These are phyloP conservation scores for Cladorrhinum sp. DNA, from an alignment of 2,329 filamentous ascomycete genomes.

Conservation along the genomic window DNA sequence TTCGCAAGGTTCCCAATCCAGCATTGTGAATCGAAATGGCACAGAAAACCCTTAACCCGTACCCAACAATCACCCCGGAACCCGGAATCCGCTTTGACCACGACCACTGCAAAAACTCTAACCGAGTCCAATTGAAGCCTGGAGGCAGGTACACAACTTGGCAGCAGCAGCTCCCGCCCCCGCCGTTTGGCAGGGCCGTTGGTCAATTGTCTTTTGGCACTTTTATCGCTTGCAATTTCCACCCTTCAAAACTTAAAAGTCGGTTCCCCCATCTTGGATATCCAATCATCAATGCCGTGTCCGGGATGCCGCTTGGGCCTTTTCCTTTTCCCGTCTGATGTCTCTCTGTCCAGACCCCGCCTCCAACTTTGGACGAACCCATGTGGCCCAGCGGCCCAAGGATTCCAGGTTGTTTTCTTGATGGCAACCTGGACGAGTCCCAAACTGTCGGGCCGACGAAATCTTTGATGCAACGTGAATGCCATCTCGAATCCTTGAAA, in stretches of 20 bases:
- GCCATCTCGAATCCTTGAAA: background rate
- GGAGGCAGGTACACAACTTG: background rate
- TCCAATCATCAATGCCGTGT: background rate
- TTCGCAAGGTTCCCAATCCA: background rate
- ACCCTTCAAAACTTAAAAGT: too few species aligned
- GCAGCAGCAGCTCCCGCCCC: background rate
- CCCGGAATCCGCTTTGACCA: background rate
- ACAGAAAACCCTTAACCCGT: background rate
- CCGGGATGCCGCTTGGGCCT: background rate
- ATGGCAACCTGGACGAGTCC: background rate
- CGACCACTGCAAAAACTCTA: background rate
- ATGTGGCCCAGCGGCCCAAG: background rate
- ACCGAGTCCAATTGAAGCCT: background rate
- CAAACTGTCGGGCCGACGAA: slow-evolving; percentile 11
- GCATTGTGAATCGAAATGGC: background rate
- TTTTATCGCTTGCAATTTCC: background rate
- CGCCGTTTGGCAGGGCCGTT: background rate
- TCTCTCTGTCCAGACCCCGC: too few species aligned
- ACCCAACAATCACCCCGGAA: background rate
- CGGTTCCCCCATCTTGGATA: too few species aligned
- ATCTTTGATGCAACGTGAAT: background rate
- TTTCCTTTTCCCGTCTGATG: too few species aligned
- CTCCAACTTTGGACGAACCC: background rate
- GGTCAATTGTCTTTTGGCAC: too few species aligned
- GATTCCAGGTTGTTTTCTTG: background rate